These are phyloP conservation scores for Taphrina betulina DNA, from an alignment of 1,139 yeast species.

Conservation along the genomic window DNA sequence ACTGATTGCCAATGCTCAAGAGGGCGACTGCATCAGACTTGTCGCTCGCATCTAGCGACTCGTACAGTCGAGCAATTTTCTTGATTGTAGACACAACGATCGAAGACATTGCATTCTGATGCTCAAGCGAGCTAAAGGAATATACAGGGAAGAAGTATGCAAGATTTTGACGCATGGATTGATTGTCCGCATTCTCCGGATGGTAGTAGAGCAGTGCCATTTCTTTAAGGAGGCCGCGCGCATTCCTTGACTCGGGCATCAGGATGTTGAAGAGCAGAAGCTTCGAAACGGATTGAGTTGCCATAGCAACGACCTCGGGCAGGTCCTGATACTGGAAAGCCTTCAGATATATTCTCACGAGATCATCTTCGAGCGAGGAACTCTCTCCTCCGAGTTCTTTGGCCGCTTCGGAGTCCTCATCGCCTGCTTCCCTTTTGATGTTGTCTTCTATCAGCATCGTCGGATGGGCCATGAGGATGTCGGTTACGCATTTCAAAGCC, in stretches of 20 bases:
- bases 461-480: conserved; percentile 76
- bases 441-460: conserved; percentile 49
- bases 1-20: conserved; percentile 65
- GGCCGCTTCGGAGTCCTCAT: conserved; percentile 22
- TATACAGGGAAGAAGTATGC: conserved; percentile 90
- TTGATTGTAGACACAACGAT: conserved; percentile 67
- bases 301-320: conserved; percentile 70
- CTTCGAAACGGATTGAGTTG: conserved; percentile 87
- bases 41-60: conserved; percentile 45
- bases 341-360: conserved; percentile 65
- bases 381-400: conserved; percentile 17
- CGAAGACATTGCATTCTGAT: conserved; percentile 66
- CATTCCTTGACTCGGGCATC: conserved; percentile 44
- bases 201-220: conserved; percentile 73
- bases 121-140: conserved; percentile 71
- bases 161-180: conserved; percentile 72
- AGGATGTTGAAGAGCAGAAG: conserved; percentile 75
- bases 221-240: conserved; percentile 59
- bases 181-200: conserved; percentile 62
- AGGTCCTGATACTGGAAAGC: conserved; percentile 54
- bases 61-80: conserved; percentile 54
- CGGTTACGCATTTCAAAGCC: conserved; percentile 71
- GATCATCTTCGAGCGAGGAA: conserved; percentile 44
- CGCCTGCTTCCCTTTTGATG: too few species aligned
- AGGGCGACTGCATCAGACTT: conserved; percentile 51